Percentiles rank a stretch among this genome's conserved stretches.
These are phyloP conservation scores for Blastocystis sp. DNA, from an alignment of 352 stramenopile species.

Conservation along the genomic window DNA sequence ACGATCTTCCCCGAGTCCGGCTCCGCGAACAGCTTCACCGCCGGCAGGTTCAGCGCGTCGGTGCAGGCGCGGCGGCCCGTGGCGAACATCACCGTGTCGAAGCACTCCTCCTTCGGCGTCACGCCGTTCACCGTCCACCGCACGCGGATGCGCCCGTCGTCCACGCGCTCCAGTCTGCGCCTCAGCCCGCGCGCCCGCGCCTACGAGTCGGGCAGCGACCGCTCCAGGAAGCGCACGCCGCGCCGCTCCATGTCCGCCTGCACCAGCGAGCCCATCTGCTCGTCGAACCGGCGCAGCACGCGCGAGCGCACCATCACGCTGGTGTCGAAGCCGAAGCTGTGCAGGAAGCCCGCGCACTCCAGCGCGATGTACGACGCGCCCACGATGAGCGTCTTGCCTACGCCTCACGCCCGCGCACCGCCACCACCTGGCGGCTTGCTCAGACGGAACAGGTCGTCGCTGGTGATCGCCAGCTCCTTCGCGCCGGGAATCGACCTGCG, in stretches of 20 bases:
- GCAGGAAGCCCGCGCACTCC: constrained; percentile 93
- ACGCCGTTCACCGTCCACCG: constrained; percentile 76
- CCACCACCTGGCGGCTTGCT: constrained; percentile 77
- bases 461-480: constrained; percentile 87
- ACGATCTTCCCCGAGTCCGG: constrained; percentile 70
- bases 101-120: constrained; percentile 81
- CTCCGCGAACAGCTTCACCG: constrained; percentile 77
- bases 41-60: constrained; percentile 81
- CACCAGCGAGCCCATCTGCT: constrained; percentile 90
- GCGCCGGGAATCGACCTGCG: constrained; percentile 61
- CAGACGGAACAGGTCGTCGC: constrained; percentile 74
- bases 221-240: constrained; percentile 84
- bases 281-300: constrained; percentile 92
- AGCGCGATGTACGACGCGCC: constrained; percentile 94
- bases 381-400: constrained; percentile 89
- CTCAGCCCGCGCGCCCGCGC: neutral
- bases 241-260: constrained; percentile 86
- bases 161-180: neutral
- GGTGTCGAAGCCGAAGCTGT: constrained; percentile 89
- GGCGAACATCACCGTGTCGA: constrained; percentile 91
- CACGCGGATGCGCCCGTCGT: constrained; percentile 71
- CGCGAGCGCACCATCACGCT: constrained; percentile 94
- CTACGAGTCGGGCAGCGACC: constrained; percentile 17
- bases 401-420: neutral
- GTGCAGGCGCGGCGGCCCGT: constrained; percentile 89